Evolutionary conservation across 495 filamentous ascomycete species (phyloP), one percentile per base, ranked within the genome.

Genomic region (Acidomyces sp.): DNA sequence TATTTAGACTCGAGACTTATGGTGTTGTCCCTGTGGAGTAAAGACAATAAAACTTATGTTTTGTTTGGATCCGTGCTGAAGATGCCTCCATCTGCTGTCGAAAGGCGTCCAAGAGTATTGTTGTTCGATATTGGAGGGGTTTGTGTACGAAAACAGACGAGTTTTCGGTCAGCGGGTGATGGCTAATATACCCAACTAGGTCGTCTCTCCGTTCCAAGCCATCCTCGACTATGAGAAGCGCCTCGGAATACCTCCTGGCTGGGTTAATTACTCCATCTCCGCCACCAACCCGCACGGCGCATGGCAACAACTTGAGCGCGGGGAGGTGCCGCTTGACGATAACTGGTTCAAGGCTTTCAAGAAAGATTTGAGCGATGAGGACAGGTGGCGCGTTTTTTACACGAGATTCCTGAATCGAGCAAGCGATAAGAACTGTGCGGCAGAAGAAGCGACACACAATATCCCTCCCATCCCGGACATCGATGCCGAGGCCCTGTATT

Each of bases 111-210:
- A 15, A 77, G 85, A 53, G 85, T 83, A 41, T 63, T 94, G 21
- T 66, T 97, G 27, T 97, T 97, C 58, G 90, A 97, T 62, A 87
- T 97, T 55, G 90, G 90, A 31, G 90, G 90, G 46, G 90, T 97
- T 50, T 90, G 83, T 69, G 90, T 94, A 80, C 65, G 82, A 34
- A n/a, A 17, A 37, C 22, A n/a, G 7, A 31, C 24, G 16, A 31
- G n/a, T n/a, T n/a, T n/a, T n/a, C n/a, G n/a, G n/a, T n/a, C n/a
- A n/a, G n/a, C n/a, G n/a, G n/a, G n/a, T n/a, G n/a, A n/a, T n/a
- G n/a, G n/a, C n/a, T n/a, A n/a, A n/a, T n/a, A n/a, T n/a, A 63
- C 34, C 19, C 5, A 19, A 22, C 19, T 48, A 93, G 86, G 85
- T 93, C 43, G 65, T 82, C 19, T 94, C 87, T 3, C 90, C 90